Base-by-base conservation (phyloP, 208 protist species). In the Trypanosoma boissoni region DNA sequence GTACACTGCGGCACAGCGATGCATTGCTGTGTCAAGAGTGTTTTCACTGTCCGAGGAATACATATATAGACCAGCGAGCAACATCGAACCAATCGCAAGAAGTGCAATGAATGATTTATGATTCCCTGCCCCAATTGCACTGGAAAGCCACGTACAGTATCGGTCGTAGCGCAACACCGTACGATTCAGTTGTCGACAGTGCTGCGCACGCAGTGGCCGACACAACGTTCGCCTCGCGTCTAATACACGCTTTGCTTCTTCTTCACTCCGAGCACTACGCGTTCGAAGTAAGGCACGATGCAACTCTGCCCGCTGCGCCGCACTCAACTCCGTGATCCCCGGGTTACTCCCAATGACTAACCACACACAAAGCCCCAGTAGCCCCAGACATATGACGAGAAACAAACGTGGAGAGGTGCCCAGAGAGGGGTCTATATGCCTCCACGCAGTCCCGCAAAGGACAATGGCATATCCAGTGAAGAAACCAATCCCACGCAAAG, bases 131-230 rank as follows among this genome's bases (percentile, higher is more conserved):
- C 88, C 91, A 64, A 96, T 80, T 42, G 62, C 46, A 51, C 68
- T 88, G 55, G 62, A 56, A 1, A 90, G 36, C 64, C 83, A 88
- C 18, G 60, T 26, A 44, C 80, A 90, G 67, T 86, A 93, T 46
- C 92, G 86, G 42, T 96, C 82, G 59, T 78, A 92, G 41, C 86
- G 76, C 1, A 82, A 68, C 21, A 96, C 80, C 27, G 82, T 64
- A 37, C 76, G 63, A 43, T 76, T 56, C 20, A 72, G 49, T 21
- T 83, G 72, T 10, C 58, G 49, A 55, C 86, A 95, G 64, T 69
- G 73, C 72, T 95, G 88, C 2, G 91, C 78, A 3, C 86, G 82
- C 16, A 92, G 58, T 6, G 91, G 91, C 54, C 89, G 90, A 39
- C 67, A 75, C 20, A 88, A 72, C 84, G 92, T 90, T 20, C 71